Evolutionary conservation across 2,329 filamentous ascomycete genomes (phyloP).

Genomic region (Claviceps maximensis): DNA sequence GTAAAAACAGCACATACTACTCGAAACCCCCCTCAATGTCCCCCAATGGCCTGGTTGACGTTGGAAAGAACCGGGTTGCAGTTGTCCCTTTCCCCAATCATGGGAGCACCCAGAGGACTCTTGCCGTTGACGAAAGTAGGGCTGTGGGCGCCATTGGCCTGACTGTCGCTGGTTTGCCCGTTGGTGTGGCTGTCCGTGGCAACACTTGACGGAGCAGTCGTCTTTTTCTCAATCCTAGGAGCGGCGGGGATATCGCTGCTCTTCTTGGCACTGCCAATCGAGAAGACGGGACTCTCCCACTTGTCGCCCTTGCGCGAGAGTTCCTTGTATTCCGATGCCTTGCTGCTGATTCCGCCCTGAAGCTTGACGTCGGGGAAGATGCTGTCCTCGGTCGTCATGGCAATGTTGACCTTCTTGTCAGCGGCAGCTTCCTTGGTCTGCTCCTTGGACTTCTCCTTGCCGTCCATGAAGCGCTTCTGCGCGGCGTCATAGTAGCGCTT

Average conservation of each 20-base stretch:
- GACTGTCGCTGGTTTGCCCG: conserved; percentile 10
- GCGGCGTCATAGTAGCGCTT: conserved; percentile 65
- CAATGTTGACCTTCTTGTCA: conserved; percentile 52
- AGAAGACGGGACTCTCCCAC: conserved; percentile 93
- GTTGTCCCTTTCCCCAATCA: conserved; percentile 1
- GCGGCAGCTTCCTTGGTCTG: conserved; percentile 47
- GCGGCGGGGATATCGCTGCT: conserved; percentile 57
- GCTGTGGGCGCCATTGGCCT: conserved; percentile 7
- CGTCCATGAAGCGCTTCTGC: conserved; percentile 60
- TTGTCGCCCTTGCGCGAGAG: conserved; percentile 76
- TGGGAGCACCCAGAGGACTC: not conserved
- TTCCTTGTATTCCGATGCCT: conserved; percentile 88
- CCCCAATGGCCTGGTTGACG: conserved; percentile 3
- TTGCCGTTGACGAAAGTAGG: conserved; percentile 5
- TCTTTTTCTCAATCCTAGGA: conserved; percentile 37
- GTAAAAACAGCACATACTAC: conserved; percentile 4
- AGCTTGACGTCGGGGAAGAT: conserved; percentile 79
- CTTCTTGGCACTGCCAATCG: conserved; percentile 63
- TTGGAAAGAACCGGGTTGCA: too few relatives aligned
- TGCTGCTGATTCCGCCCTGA: conserved; percentile 71
- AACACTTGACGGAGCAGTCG: conserved; percentile 8
- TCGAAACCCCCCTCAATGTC: conserved; percentile 10
- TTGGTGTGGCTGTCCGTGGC: conserved; percentile 10
- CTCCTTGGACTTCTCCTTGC: conserved; percentile 60
- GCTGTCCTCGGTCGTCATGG: conserved; percentile 61